Evolutionary conservation across 768 basidiomycete species (phyloP).

Genomic region (Suillus discolor): DNA sequence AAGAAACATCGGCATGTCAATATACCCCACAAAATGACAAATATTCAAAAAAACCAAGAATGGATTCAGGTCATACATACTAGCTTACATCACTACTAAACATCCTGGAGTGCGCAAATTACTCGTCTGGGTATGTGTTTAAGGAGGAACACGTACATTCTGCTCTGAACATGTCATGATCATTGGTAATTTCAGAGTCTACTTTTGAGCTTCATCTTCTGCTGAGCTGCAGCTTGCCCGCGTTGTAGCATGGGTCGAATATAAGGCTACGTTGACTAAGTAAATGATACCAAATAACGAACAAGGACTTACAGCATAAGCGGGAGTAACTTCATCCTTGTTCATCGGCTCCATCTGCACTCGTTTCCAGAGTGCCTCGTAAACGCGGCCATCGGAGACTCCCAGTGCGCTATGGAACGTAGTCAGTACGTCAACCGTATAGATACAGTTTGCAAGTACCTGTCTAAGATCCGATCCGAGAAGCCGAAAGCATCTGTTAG

Average conservation of each 20-base stretch:
- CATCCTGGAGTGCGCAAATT: not conserved
- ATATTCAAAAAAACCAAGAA: not conserved
- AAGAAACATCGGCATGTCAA: not conserved
- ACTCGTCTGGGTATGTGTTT: not conserved
- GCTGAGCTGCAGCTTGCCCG: slow-evolving; percentile 40
- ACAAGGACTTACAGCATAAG: slow-evolving; percentile 49
- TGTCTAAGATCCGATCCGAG: slow-evolving; percentile 74
- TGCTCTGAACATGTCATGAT: not conserved
- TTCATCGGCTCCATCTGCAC: slow-evolving; percentile 66
- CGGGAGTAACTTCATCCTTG: slow-evolving; percentile 48
- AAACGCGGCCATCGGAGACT: slow-evolving; percentile 63
- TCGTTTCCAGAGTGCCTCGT: slow-evolving; percentile 64
- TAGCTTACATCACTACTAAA: not conserved
- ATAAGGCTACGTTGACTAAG: slow-evolving; percentile 34
- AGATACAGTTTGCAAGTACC: slow-evolving; percentile 36
- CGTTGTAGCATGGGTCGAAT: slow-evolving; percentile 55
- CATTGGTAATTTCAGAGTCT: not conserved
- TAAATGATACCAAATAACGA: not conserved
- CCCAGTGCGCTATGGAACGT: slow-evolving; percentile 54
- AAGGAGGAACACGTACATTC: not conserved
- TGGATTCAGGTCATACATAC: not conserved
- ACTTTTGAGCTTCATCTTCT: not conserved
- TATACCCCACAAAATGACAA: not conserved
- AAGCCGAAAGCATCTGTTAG: slow-evolving; percentile 76
- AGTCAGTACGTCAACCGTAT: not conserved